Evolutionary conservation across 2,329 filamentous ascomycete genomes (phyloP).

Genomic region (Dactylellina drechsleri): DNA sequence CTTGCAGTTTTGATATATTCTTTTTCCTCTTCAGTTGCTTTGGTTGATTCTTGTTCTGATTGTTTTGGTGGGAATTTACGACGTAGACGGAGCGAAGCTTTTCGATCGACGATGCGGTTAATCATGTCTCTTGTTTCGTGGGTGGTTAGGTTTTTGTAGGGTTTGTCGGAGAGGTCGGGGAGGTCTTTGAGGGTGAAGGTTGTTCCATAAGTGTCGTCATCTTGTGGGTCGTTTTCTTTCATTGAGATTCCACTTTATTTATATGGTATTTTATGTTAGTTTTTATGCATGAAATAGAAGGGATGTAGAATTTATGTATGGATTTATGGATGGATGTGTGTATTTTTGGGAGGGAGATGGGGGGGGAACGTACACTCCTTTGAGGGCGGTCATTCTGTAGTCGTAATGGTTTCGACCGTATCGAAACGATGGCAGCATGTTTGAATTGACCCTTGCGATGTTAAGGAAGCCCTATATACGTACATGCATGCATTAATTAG

Average conservation of each 20-base stretch:
- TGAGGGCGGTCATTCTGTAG: slow-evolving; percentile 65
- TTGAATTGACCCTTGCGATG: slow-evolving; percentile 65
- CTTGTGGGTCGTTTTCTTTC: neutral
- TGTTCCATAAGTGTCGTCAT: neutral
- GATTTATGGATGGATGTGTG: too few relatives aligned
- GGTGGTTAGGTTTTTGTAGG: neutral
- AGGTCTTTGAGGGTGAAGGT: slow-evolving; percentile 25
- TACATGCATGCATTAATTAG: neutral
- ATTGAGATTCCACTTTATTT: slow-evolving; percentile 23
- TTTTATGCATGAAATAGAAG: too few relatives aligned
- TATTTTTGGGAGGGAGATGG: too few relatives aligned
- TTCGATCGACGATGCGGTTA: neutral
- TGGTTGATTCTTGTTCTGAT: neutral
- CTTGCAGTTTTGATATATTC: neutral
- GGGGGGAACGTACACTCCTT: slow-evolving; percentile 62
- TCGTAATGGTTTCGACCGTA: slow-evolving; percentile 66
- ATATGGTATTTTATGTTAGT: neutral
- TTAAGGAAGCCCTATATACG: slow-evolving; percentile 63
- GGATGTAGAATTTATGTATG: too few relatives aligned
- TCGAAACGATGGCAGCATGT: slow-evolving; percentile 60
- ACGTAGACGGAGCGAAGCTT: neutral
- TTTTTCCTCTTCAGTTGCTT: neutral
- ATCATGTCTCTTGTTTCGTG: neutral
- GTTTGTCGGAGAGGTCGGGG: neutral
- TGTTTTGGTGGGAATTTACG: too few relatives aligned